Evolutionary conservation across 2,329 filamentous ascomycete genomes (phyloP).

Genomic region (Exophiala xenobiotica): DNA sequence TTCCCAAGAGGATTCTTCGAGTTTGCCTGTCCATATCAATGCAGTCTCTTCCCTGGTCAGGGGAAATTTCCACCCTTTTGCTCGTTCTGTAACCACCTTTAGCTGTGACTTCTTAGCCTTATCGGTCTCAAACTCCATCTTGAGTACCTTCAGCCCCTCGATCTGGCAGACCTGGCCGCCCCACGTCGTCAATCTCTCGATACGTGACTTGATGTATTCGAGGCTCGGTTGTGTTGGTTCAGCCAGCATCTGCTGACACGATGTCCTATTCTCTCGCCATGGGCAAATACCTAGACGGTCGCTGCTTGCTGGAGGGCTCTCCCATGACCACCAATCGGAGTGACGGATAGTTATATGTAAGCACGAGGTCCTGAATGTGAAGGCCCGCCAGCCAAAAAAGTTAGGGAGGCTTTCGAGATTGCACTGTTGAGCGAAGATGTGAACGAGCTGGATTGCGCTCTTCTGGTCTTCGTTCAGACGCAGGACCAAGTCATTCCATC

Average conservation of each 20-base stretch:
- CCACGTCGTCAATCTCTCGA: slow-evolving; percentile 22
- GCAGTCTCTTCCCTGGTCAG: slow-evolving; percentile 14
- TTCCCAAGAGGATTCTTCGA: slow-evolving; percentile 17
- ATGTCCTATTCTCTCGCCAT: slow-evolving; percentile 20
- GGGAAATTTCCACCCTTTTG: slow-evolving; percentile 30
- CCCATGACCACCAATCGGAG: slow-evolving; percentile 36
- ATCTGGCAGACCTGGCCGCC: slow-evolving; percentile 21
- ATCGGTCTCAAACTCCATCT: slow-evolving; percentile 35
- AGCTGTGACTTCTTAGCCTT: slow-evolving; percentile 31
- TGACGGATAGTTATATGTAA: slow-evolving; percentile 34
- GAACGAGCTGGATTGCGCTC: slow-evolving; percentile 26
- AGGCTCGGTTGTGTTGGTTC: slow-evolving; percentile 10
- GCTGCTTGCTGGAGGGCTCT: slow-evolving; percentile 24
- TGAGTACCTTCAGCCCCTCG: slow-evolving; percentile 25
- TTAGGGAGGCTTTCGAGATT: slow-evolving; percentile 29
- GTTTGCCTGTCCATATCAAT: slow-evolving; percentile 16
- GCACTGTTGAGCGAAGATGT: slow-evolving; percentile 34
- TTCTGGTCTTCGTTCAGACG: slow-evolving; percentile 30
- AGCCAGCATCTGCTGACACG: slow-evolving; percentile 21
- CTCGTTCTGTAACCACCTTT: slow-evolving; percentile 29
- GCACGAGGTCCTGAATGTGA: slow-evolving; percentile 21
- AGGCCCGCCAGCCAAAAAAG: slow-evolving; percentile 1
- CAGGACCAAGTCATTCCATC: slow-evolving; percentile 23
- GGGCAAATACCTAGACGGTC: slow-evolving; percentile 34
- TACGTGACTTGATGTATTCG: slow-evolving; percentile 14